phyloP scores from a whole-genome alignment of 1,284 basidiomycete species.

The Leccinum pallidistipes region DNA sequence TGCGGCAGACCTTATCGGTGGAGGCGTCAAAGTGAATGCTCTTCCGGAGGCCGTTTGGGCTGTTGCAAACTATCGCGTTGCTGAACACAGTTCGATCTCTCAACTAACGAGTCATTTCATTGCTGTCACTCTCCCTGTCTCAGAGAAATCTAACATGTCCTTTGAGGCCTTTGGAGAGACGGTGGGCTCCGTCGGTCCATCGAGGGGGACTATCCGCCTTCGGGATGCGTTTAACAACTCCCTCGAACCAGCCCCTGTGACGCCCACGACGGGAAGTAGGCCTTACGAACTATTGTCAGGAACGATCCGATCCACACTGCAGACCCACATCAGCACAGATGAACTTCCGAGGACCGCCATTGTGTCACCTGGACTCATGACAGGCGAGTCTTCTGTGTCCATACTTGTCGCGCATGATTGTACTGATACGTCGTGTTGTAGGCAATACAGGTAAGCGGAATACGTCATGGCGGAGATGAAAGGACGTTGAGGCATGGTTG shows the following conservation, averaged over 20 bases:
- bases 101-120: constrained; percentile 38
- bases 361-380: constrained; percentile 26
- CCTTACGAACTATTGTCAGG: constrained; percentile 50
- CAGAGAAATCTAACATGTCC: constrained; percentile 39
- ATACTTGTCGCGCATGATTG: background rate
- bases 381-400: constrained; percentile 22
- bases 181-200: constrained; percentile 18
- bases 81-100: constrained; percentile 37
- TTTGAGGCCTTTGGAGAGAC: constrained; percentile 43
- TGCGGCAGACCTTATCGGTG: constrained; percentile 39
- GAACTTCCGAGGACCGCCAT: constrained; percentile 10
- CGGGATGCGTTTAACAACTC: constrained; percentile 41
- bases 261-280: constrained; percentile 41
- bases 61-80: constrained; percentile 45
- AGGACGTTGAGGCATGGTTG: constrained; percentile 23
- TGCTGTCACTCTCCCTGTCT: constrained; percentile 36
- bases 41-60: constrained; percentile 42
- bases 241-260: constrained; percentile 51
- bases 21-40: constrained; percentile 50
- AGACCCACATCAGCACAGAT: constrained; percentile 30
- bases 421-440: constrained; percentile 12
- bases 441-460: constrained; percentile 36
- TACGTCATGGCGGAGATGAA: constrained; percentile 18
- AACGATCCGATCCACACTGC: constrained; percentile 42
- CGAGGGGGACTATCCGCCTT: constrained; percentile 27